Base-by-base conservation (phyloP, 2,329 filamentous ascomycete genomes). In the Penicillium thymicola region DNA sequence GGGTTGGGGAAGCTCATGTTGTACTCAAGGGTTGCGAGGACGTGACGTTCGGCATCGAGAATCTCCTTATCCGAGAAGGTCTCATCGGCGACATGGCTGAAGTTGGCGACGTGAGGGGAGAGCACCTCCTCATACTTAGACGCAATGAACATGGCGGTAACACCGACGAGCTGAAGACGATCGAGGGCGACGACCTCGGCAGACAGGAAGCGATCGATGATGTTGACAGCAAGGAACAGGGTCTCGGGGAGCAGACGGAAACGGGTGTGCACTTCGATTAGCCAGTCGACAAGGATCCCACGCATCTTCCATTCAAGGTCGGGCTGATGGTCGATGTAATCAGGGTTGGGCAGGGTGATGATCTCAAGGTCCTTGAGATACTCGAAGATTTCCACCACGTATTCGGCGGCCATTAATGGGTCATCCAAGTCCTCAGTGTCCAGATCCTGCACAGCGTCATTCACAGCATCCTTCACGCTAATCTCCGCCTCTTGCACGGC, bases 281-380 rank as follows among this genome's bases (percentile, higher is more conserved):
- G 83, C 94, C 94, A 99, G 79, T 99, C 94, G 64, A 97, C 87
- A 53, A 99, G 85, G 65, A 99, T 97, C 62, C 92, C 93, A 67
- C 94, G 90, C 79, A 96, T 97, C 83, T 96, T 96, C 94, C 94
- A 99, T 75, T 97, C 93, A 13, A 99, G 82, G 67, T 97, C 92
- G 62, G 90, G 89, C 73, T 99, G 94, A 76, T 93, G 90, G 49
- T 89, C 85, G 87, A 99, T 99, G 80, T 99, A 99, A 61, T 94
- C 80, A 18, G 92, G 88, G 77, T 97, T 97, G 65, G 93, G 92
- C 70, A 92, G 86, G 75, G 81, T 91, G 73, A 81, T 78, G 62
- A 87, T 80, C 78, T 99, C 94, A 25, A 97, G 84, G 67, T 95
- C 87, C 69, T 86, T 88, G 63, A 97, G 84, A 76, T 99, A 97